These are phyloP conservation scores for Pittosporum tobira DNA, from an alignment of 129 eudicot genomes.

Conservation along the genomic window DNA sequence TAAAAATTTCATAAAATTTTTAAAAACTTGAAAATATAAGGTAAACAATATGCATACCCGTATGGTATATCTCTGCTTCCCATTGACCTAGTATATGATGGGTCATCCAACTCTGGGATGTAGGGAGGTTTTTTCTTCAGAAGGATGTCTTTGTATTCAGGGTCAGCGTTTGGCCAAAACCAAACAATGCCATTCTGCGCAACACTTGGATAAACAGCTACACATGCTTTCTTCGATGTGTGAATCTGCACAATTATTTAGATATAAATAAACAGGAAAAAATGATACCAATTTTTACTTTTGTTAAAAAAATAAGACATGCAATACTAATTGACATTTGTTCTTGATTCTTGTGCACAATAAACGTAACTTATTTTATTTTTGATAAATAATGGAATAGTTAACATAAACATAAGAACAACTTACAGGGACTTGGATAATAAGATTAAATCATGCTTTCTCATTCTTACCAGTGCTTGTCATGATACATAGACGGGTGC, in stretches of 20 bases:
- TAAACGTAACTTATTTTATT: too few relatives aligned
- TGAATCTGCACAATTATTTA: conserved; percentile 40
- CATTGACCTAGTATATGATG: conserved; percentile 42
- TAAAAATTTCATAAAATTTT: too few relatives aligned
- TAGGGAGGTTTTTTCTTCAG: conserved; percentile 54
- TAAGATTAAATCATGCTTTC: too few relatives aligned
- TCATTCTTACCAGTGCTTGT: too few relatives aligned
- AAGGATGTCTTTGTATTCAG: conserved; percentile 46
- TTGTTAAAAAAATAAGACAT: too few relatives aligned
- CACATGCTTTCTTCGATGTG: conserved; percentile 63
- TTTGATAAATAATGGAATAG: too few relatives aligned
- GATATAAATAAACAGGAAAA: neutral
- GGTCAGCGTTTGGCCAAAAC: conserved; percentile 84
- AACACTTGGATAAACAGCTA: conserved; percentile 68
- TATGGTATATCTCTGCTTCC: conserved; percentile 58
- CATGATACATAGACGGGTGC: too few relatives aligned
- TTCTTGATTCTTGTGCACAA: too few relatives aligned
- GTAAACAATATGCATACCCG: conserved; percentile 36
- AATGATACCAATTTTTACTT: too few relatives aligned
- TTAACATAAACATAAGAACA: too few relatives aligned
- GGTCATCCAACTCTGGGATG: conserved; percentile 76
- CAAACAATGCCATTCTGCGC: conserved; percentile 76
- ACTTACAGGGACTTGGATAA: too few relatives aligned
- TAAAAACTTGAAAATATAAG: neutral
- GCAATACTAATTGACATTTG: too few relatives aligned